Evolutionary conservation across 768 basidiomycete genomes (phyloP).

Genomic region (Lentinula guzmanii): DNA sequence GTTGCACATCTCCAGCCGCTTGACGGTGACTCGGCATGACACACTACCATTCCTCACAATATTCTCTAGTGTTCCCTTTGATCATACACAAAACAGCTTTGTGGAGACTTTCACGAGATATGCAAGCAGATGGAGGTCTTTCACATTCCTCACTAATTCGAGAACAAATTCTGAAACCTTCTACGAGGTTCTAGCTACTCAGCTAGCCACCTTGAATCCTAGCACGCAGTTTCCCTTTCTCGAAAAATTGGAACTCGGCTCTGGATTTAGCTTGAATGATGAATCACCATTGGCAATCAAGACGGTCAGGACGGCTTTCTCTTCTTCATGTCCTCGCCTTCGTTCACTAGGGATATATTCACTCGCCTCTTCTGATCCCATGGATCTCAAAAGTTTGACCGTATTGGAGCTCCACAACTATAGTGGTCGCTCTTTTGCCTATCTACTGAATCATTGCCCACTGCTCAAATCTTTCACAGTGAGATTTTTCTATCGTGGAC

Average conservation of each 20-base stretch:
- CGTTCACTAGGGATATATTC: not conserved
- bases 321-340: not conserved
- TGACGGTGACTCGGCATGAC: not conserved
- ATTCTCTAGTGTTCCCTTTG: not conserved
- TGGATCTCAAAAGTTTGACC: not conserved
- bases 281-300: not conserved
- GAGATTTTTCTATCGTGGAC: not conserved
- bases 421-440: not conserved
- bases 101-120: not conserved
- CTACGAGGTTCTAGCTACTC: not conserved
- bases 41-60: not conserved
- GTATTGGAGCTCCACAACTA: not conserved
- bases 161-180: not conserved
- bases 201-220: not conserved
- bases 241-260: not conserved
- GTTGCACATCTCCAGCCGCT: not conserved
- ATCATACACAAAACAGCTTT: not conserved
- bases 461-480: not conserved
- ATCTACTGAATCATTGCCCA: not conserved
- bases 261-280: not conserved
- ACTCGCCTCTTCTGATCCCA: not conserved
- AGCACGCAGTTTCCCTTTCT: not conserved
- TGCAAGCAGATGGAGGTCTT: not conserved
- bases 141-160: not conserved
- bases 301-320: not conserved